Base-by-base conservation (phyloP, 31 red algal genomes). In the Odonthalia washingtoniensis region DNA sequence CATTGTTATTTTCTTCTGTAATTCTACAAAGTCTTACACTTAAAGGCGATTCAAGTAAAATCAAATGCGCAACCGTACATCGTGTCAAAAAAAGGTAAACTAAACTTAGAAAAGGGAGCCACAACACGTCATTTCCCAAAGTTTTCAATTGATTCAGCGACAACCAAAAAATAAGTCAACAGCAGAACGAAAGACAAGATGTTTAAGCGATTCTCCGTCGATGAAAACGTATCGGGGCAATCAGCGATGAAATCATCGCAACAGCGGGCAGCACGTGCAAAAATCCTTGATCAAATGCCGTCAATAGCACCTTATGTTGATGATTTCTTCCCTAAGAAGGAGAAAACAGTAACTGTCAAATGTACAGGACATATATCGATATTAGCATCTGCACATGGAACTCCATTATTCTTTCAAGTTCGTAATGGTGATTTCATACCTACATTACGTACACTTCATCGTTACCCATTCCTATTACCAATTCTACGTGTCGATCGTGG, bases 231-330 rank as follows among this genome's bases (percentile, higher is more conserved):
- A 1, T 87, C 89, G 34, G 88, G 87, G 18, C 81, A 98, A 80
- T 89, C 94, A 24, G 93, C 82, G 40, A 88, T 98, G 87, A 98
- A 98, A 83, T 98, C 96, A n/a, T 98, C 96, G 37, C 90, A 93
- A 68, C 90, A 93, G 70, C 93, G 96, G n/a, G 61, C 91, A 4
- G 91, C 95, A 46, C 96, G 96, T 31, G 72, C 86, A 1, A 83
- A 81, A 36, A 82, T 98, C 77, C 42, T 93, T 9, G 81, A 81
- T 31, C 96, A 98, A 67, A 94, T 98, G 87, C 90, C 94, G 0
- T 32, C 52, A 5, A 72, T 96, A 17, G 90, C 86, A 37, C 90
- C 90, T 21, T 98, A 95, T 75, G 49, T 91, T 35, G 94, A 98
- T 1, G 86, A 98, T 42, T 77, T 98, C 69, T 87, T 98, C 35